phyloP scores from a whole-genome alignment of 176 grass and related monocot genomes.

The Carex parvula region DNA sequence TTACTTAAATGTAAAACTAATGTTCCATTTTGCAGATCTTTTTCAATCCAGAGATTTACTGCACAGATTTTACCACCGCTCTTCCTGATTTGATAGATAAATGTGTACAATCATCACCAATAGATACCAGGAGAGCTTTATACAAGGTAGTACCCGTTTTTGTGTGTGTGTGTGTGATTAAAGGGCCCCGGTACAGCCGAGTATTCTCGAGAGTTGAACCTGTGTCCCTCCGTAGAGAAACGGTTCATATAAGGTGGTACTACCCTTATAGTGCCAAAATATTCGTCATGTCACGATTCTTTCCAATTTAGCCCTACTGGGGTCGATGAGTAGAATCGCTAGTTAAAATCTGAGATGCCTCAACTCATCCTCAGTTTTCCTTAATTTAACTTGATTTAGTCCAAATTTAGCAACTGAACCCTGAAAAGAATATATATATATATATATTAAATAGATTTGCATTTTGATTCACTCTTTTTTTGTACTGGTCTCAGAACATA shows the following conservation, averaged over 20 bases:
- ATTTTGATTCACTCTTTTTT: background rate
- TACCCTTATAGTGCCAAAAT: background rate
- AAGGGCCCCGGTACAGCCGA: no score
- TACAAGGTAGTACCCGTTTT: conserved; percentile 70
- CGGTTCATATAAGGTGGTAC: no score
- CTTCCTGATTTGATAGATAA: conserved; percentile 82
- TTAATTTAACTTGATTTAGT: background rate
- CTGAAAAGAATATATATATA: background rate
- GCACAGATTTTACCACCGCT: conserved; percentile 55
- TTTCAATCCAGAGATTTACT: conserved; percentile 89
- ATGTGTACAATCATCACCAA: conserved; percentile 91
- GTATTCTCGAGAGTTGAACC: no score
- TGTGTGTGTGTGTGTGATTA: no score
- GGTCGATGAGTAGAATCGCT: background rate
- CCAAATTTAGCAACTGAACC: background rate
- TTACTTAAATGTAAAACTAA: background rate
- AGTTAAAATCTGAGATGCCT: background rate
- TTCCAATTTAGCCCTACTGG: background rate
- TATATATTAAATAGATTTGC: background rate
- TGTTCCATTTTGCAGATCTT: conserved; percentile 57
- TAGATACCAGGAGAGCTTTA: conserved; percentile 94
- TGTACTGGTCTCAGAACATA: conserved; percentile 58
- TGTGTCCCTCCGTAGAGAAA: no score
- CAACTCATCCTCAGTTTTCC: background rate
- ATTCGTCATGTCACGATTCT: background rate